Evolutionary conservation across 1,284 basidiomycete species (phyloP).

Genomic region (Fomitopsis pinicola): DNA sequence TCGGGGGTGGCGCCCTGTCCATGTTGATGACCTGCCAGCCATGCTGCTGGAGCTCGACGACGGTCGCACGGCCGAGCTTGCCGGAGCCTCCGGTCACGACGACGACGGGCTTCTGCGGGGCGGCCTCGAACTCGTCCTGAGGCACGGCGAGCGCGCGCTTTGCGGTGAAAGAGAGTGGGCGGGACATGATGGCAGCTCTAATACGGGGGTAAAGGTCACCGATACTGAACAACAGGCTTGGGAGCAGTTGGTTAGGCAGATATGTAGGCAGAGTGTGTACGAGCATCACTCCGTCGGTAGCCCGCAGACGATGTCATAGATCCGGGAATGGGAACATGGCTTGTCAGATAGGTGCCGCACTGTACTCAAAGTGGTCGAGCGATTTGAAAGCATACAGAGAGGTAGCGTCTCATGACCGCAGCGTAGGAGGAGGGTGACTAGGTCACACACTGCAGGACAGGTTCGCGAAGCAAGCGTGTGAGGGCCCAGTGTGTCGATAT

Average conservation of each 20-base stretch:
- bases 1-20: conserved; percentile 3
- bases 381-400: background rate
- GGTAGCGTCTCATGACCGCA: background rate
- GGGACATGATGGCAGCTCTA: background rate
- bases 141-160: conserved; percentile 2
- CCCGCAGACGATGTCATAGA: background rate
- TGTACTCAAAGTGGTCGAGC: background rate
- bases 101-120: background rate
- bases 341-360: background rate
- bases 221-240: too few species aligned
- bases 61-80: conserved; percentile 8
- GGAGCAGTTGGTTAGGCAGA: background rate
- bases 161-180: conserved; percentile 5
- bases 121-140: conserved; percentile 1
- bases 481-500: background rate
- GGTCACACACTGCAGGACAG: background rate
- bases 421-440: background rate
- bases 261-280: background rate
- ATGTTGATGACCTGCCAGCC: conserved; percentile 10
- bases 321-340: background rate
- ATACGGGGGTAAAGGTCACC: too few species aligned
- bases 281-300: background rate
- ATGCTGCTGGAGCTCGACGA: conserved; percentile 5
- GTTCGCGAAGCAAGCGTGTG: conserved; percentile 2
- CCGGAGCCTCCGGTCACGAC: conserved; percentile 9